Base-by-base conservation (phyloP, 2,329 filamentous ascomycete genomes). In the Trichoderma harzianum region DNA sequence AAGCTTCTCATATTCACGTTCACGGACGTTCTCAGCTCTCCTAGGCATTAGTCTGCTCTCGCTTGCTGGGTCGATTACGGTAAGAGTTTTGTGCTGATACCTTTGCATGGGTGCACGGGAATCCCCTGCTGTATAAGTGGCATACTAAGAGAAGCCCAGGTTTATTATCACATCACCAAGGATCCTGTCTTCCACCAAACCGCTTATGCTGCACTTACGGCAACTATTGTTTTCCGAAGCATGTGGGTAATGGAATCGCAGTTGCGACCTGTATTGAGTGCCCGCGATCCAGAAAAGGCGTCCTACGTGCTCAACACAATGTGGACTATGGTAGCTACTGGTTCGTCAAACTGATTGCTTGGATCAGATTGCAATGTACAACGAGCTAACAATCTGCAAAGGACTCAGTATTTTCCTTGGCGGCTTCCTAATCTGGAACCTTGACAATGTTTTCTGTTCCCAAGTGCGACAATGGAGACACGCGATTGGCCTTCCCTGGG, bases 111-210 rank as follows among this genome's bases (percentile, higher is more conserved):
- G 12, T 28, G 30, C n/a, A 39, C 14, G 32, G 30, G 5, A 32
- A 60, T 34, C 8, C 8, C 36, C 5, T 34, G 7, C 14, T 34
- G 7, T 18, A n/a, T 21, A 28, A 24, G 7, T 30, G 16, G 30
- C 18, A 36, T n/a, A 57, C 32, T 64, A 57, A 16, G 14, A 18
- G 32, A 26, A 43, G 61, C 10, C 7, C 34, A 85, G 83, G 77
- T 80, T 4, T 84, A 83, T 80, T 97, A 97, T 81, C 92, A 94
- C 78, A 89, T 93, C 74, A 89, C 94, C 18, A 93, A 95, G 78
- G 91, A 97, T 74, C 93, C 94, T 0, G 84, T 89, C 1, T 97
- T 97, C 80, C 94, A 97, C 81, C 93, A 97, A 79, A 90, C 89
- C 73, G 91, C 91, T 5, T 97, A 94, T 76, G 92, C 90, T 2